These are phyloP conservation scores for Hypomyces perniciosus DNA, from an alignment of 2,329 filamentous ascomycete species.

Conservation along the genomic window DNA sequence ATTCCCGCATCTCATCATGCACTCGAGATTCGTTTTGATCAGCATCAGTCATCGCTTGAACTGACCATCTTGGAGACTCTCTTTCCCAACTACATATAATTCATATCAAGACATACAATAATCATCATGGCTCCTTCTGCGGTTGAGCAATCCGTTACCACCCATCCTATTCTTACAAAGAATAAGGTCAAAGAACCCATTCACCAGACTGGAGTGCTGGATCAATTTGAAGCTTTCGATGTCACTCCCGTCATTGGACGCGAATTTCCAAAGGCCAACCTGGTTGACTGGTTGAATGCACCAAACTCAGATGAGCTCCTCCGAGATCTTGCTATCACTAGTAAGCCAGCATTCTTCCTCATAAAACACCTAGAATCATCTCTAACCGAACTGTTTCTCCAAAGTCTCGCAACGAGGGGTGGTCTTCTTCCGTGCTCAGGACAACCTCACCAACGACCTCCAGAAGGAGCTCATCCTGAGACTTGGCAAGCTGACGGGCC, in stretches of 20 bases:
- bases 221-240: constrained; percentile 50
- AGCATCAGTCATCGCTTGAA: neutral
- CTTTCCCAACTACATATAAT: neutral
- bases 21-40: neutral
- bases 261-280: constrained; percentile 53
- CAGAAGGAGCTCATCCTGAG: constrained; percentile 60
- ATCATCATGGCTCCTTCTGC: constrained; percentile 14
- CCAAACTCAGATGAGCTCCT: constrained; percentile 58
- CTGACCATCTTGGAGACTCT: no score
- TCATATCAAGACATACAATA: neutral
- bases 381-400: neutral
- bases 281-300: constrained; percentile 55
- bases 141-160: constrained; percentile 9
- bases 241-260: constrained; percentile 56
- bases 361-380: neutral
- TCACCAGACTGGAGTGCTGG: constrained; percentile 44
- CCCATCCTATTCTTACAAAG: constrained; percentile 9
- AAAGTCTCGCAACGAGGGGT: constrained; percentile 63
- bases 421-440: constrained; percentile 63
- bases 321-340: constrained; percentile 61
- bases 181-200: constrained; percentile 19
- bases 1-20: no score
- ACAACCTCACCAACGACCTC: constrained; percentile 53
- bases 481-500: constrained; percentile 53
- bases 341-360: constrained; percentile 32